These are phyloP conservation scores for Protomyces pachydermus DNA, from an alignment of 1,139 yeast genomes.

Conservation along the genomic window DNA sequence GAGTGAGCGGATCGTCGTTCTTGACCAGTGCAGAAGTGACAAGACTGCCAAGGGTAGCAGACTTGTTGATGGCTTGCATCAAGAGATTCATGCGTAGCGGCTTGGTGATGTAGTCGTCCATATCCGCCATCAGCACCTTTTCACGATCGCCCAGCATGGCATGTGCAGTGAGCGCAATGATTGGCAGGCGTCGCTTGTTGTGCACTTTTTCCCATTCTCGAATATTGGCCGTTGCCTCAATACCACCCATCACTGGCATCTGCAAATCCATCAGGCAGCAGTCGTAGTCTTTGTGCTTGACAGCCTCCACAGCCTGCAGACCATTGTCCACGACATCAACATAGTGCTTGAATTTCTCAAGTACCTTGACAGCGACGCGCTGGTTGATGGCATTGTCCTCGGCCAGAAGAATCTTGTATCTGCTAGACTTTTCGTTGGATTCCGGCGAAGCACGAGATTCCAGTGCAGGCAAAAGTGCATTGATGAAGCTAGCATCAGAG, in stretches of 20 bases:
- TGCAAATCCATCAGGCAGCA: slow-evolving; percentile 53
- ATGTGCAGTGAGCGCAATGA: slow-evolving; percentile 54
- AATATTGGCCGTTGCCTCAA: slow-evolving; percentile 40
- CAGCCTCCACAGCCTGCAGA: slow-evolving; percentile 14
- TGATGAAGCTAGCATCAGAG: slow-evolving; percentile 71
- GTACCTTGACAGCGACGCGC: slow-evolving; percentile 73
- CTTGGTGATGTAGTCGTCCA: slow-evolving; percentile 54
- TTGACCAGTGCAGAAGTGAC: slow-evolving; percentile 2
- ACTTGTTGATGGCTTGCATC: slow-evolving; percentile 9
- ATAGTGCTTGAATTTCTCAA: slow-evolving; percentile 35
- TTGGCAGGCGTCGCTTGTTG: slow-evolving; percentile 34
- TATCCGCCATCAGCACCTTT: slow-evolving; percentile 49
- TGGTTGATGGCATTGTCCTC: slow-evolving; percentile 86
- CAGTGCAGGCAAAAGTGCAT: slow-evolving; percentile 75
- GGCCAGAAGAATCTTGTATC: slow-evolving; percentile 69
- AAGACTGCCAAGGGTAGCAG: slow-evolving; percentile 5
- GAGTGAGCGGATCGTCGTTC: neutral
- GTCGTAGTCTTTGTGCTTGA: slow-evolving; percentile 43
- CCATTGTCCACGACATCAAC: slow-evolving; percentile 22
- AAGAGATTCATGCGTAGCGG: slow-evolving; percentile 38
- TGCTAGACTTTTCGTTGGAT: slow-evolving; percentile 70
- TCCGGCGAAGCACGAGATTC: slow-evolving; percentile 77
- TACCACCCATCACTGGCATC: slow-evolving; percentile 53
- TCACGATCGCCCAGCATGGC: slow-evolving; percentile 55
- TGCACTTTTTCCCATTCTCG: slow-evolving; percentile 25